phyloP scores from a whole-genome alignment of 495 filamentous ascomycete genomes.

The Amphirosellinia nigrospora region DNA sequence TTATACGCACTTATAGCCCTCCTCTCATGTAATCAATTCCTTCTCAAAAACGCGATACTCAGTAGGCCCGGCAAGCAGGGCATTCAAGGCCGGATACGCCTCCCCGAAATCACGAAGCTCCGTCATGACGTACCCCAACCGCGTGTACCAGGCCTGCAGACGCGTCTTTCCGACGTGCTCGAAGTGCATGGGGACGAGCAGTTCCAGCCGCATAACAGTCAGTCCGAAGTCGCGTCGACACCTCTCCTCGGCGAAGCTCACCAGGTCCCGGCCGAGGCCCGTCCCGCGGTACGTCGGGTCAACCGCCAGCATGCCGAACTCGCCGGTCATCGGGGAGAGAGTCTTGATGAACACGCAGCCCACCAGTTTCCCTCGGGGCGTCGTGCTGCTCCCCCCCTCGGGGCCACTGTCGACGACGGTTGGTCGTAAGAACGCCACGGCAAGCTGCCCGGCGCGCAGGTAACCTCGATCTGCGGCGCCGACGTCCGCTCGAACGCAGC shows the following conservation, averaged over 20 bases:
- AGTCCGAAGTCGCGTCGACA: constrained; percentile 25
- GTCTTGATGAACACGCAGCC: constrained; percentile 32
- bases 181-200: constrained; percentile 33
- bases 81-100: constrained; percentile 26
- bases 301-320: constrained; percentile 34
- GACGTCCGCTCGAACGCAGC: constrained; percentile 32
- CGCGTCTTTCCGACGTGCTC: constrained; percentile 31
- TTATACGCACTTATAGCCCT: neutral
- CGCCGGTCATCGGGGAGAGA: constrained; percentile 17
- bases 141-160: constrained; percentile 31
- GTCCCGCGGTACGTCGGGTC: constrained; percentile 23
- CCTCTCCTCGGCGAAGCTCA: constrained; percentile 32
- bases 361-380: neutral
- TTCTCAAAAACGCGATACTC: constrained; percentile 35
- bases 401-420: neutral
- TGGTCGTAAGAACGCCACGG: constrained; percentile 24
- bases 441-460: constrained; percentile 29
- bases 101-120: constrained; percentile 23
- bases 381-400: neutral
- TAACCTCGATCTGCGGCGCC: constrained; percentile 23
- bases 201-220: constrained; percentile 25
- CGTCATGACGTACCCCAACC: constrained; percentile 26
- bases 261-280: constrained; percentile 31
- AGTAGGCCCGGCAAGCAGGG: constrained; percentile 30
- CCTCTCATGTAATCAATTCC: constrained; percentile 7